These are phyloP conservation scores for Millerago galiae DNA, from an alignment of 805 yeast genomes.

Conservation along the genomic window DNA sequence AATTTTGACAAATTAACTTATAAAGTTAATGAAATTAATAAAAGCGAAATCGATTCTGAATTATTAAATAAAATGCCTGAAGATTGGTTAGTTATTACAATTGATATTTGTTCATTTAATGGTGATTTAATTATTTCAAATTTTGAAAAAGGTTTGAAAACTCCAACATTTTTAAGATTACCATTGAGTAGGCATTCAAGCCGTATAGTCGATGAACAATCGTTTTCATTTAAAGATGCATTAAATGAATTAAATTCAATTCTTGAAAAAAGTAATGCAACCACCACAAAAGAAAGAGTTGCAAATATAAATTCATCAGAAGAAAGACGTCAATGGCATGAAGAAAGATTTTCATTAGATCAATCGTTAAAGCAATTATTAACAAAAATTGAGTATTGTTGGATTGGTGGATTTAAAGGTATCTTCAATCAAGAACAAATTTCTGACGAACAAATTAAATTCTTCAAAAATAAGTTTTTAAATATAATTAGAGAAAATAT, in stretches of 20 bases:
- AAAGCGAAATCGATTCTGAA: constrained; percentile 4
- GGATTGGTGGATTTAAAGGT: constrained; percentile 77
- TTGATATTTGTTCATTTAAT: constrained; percentile 53
- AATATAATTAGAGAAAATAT: constrained; percentile 37
- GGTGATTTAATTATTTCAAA: constrained; percentile 54
- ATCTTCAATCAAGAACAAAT: constrained; percentile 39
- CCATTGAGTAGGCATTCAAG: constrained; percentile 50
- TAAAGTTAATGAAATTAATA: constrained; percentile 2
- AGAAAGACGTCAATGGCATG: constrained; percentile 77
- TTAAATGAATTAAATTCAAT: constrained; percentile 41
- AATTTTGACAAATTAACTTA: constrained; percentile 5
- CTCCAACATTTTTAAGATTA: constrained; percentile 46
- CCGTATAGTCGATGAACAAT: constrained; percentile 36
- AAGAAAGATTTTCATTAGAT: constrained; percentile 56
- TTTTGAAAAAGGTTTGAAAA: constrained; percentile 24
- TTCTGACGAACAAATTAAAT: constrained; percentile 20
- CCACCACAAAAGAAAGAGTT: constrained; percentile 51
- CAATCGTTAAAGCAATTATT: constrained; percentile 45
- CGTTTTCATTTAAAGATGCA: constrained; percentile 40
- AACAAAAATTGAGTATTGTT: constrained; percentile 47
- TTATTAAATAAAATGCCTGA: constrained; percentile 28
- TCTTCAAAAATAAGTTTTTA: constrained; percentile 33
- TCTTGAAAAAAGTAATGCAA: constrained; percentile 52
- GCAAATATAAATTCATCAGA: constrained; percentile 46
- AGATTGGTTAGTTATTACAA: constrained; percentile 51